A percentile compares a stretch with the other conserved stretches of the same genome.
Evolutionary conservation across 2,329 filamentous ascomycete species (phyloP).

Genomic region (Xylariales sp.): DNA sequence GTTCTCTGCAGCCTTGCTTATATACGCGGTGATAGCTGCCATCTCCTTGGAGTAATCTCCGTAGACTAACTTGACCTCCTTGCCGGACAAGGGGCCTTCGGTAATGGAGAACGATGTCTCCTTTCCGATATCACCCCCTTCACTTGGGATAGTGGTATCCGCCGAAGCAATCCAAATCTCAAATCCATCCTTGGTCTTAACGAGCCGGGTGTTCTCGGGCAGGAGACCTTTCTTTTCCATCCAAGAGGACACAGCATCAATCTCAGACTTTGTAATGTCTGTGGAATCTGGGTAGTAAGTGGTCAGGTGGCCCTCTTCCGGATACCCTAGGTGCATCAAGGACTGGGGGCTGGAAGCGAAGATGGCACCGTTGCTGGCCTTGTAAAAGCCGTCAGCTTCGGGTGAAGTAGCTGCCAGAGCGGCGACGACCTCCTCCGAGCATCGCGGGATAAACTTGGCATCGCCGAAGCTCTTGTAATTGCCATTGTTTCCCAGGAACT

Average conservation of each 20-base stretch:
- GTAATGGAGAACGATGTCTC: conserved; percentile 56
- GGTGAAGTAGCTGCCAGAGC: conserved; percentile 58
- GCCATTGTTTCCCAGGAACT: conserved; percentile 75
- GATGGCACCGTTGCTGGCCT: conserved; percentile 66
- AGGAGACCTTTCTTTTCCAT: conserved; percentile 68
- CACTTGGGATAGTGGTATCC: conserved; percentile 50
- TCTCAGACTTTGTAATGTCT: conserved; percentile 70
- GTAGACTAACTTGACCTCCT: conserved; percentile 66
- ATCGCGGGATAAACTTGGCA: conserved; percentile 75
- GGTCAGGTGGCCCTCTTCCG: conserved; percentile 71
- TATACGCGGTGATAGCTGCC: conserved; percentile 61
- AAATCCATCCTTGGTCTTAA: conserved; percentile 62
- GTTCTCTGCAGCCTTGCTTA: conserved; percentile 63
- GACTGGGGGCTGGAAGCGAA: conserved; percentile 62
- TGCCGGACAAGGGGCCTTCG: conserved; percentile 58
- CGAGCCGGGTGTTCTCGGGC: conserved; percentile 71
- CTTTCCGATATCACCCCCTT: conserved; percentile 66
- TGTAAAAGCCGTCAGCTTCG: conserved; percentile 60
- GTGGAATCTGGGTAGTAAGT: conserved; percentile 78
- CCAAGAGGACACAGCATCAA: conserved; percentile 66
- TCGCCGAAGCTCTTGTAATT: conserved; percentile 90
- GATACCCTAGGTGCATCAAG: conserved; percentile 72
- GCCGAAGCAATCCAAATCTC: conserved; percentile 74
- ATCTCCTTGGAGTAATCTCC: conserved; percentile 73
- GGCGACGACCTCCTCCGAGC: conserved; percentile 58